Evolutionary conservation across 1,139 yeast species (phyloP).

Genomic region (Hyphopichia khmerensis): DNA sequence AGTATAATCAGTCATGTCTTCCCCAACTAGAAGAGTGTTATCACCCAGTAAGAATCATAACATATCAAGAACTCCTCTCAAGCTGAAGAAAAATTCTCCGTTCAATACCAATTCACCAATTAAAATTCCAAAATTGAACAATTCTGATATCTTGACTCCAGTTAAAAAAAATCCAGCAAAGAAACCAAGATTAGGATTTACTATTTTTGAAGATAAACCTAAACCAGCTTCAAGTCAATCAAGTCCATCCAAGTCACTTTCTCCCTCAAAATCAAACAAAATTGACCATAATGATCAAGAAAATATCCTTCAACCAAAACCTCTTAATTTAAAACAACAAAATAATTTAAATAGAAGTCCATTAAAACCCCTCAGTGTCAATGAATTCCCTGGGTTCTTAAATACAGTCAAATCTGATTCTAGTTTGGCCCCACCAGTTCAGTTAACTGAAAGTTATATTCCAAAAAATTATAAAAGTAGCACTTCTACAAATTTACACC

Average conservation of each 20-base stretch:
- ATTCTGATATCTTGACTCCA: not conserved
- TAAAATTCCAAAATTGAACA: slow-evolving; percentile 2
- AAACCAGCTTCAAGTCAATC: slow-evolving; percentile 1
- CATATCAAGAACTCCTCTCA: slow-evolving; percentile 13
- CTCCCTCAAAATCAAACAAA: slow-evolving; percentile 16
- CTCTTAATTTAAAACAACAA: slow-evolving; percentile 7
- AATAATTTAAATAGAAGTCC: slow-evolving; percentile 23
- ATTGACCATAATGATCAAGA: slow-evolving; percentile 41
- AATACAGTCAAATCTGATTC: slow-evolving; percentile 10
- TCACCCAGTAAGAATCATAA: slow-evolving; percentile 22
- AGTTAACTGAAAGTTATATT: slow-evolving; percentile 28
- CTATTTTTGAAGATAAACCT: slow-evolving; percentile 38
- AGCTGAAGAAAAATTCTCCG: slow-evolving; percentile 1
- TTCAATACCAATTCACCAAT: not conserved
- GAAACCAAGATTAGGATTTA: slow-evolving; percentile 25
- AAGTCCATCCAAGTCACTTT: not conserved
- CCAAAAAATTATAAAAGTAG: slow-evolving; percentile 9
- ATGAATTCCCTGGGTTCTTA: slow-evolving; percentile 36
- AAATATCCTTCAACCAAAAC: slow-evolving; percentile 42
- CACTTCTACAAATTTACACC: slow-evolving; percentile 33
- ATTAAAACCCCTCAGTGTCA: slow-evolving; percentile 30
- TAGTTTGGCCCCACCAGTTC: slow-evolving; percentile 9
- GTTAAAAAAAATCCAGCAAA: slow-evolving; percentile 4
- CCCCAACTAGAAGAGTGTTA: slow-evolving; percentile 31
- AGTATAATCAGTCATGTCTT: too few relatives aligned